A percentile compares a stretch with the other conserved stretches of the same genome.
These are phyloP conservation scores for Pyrenophora teres DNA, from an alignment of 2,329 filamentous ascomycete species.

Conservation along the genomic window DNA sequence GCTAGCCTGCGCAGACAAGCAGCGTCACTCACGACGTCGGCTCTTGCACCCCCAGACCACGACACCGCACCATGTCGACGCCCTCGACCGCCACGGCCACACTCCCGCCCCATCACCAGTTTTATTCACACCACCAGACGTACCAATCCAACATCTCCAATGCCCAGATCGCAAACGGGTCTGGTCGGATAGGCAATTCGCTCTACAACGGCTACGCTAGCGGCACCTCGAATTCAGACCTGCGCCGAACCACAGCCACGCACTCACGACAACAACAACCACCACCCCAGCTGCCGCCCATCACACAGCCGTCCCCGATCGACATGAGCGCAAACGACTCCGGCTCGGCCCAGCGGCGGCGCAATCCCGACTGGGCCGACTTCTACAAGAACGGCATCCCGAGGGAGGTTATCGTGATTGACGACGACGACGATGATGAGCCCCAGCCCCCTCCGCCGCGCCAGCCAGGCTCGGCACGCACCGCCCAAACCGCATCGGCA, in stretches of 20 bases:
- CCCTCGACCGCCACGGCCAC: conserved; percentile 52
- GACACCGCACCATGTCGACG: conserved; percentile 47
- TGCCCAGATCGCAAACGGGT: conserved; percentile 41
- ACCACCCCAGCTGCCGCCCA: conserved; percentile 40
- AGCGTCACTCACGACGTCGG: conserved; percentile 35
- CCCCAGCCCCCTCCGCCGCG: conserved; percentile 26
- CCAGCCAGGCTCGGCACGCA: conserved; percentile 25
- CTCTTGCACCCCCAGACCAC: conserved; percentile 28
- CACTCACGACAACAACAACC: conserved; percentile 32
- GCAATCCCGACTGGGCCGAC: conserved; percentile 48
- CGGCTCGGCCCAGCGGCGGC: conserved; percentile 27
- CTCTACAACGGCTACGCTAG: conserved; percentile 48
- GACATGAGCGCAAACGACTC: conserved; percentile 31
- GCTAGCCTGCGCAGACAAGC: conserved; percentile 26
- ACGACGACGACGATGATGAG: conserved; percentile 52
- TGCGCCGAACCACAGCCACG: conserved; percentile 44
- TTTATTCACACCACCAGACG: conserved; percentile 48
- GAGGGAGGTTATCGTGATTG: conserved; percentile 58
- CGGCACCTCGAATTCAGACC: conserved; percentile 43
- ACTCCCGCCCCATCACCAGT: conserved; percentile 48
- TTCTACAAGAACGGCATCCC: conserved; percentile 54
- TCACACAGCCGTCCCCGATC: conserved; percentile 25
- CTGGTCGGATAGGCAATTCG: conserved; percentile 42
- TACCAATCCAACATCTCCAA: conserved; percentile 44
- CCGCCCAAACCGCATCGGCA: conserved; percentile 50